These are phyloP conservation scores for Adansonia gregorii DNA, from an alignment of 441 rosid genomes.

Conservation along the genomic window DNA sequence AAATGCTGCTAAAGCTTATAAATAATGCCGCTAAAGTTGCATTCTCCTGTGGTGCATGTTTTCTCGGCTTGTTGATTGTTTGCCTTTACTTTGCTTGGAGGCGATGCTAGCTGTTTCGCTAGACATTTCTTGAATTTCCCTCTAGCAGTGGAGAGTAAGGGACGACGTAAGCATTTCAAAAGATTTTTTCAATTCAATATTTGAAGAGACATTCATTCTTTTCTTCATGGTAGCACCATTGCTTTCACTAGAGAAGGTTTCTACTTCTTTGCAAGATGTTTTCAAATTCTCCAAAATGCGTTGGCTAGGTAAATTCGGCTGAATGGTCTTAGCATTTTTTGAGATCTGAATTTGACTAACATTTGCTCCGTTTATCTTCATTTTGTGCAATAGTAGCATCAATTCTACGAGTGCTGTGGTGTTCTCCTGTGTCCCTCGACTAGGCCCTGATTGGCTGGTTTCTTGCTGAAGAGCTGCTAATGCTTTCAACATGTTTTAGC, in stretches of 20 bases:
- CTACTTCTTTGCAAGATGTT: conserved; percentile 1
- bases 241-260: not conserved
- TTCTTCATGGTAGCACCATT: conserved; percentile 8
- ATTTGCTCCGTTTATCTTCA: conserved; percentile 17
- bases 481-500: conserved; percentile 39
- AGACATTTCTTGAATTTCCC: not conserved
- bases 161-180: not conserved
- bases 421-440: conserved; percentile 16
- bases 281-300: not conserved
- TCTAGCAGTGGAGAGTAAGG: not conserved
- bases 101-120: not conserved
- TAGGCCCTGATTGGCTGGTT: conserved; percentile 18
- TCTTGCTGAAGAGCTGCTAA: conserved; percentile 35
- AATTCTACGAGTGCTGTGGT: not conserved
- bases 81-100: conserved; percentile 1
- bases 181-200: conserved; percentile 9
- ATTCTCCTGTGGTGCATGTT: not conserved
- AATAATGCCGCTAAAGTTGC: no score
- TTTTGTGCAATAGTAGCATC: not conserved
- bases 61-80: conserved; percentile 13
- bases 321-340: not conserved
- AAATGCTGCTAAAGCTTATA: no score
- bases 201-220: not conserved
- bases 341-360: conserved; percentile 14
- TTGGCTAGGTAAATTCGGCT: not conserved